Conservation (phyloP, 169 alveolate genomes). For the Pseudocohnilembus persalinus region DNA sequence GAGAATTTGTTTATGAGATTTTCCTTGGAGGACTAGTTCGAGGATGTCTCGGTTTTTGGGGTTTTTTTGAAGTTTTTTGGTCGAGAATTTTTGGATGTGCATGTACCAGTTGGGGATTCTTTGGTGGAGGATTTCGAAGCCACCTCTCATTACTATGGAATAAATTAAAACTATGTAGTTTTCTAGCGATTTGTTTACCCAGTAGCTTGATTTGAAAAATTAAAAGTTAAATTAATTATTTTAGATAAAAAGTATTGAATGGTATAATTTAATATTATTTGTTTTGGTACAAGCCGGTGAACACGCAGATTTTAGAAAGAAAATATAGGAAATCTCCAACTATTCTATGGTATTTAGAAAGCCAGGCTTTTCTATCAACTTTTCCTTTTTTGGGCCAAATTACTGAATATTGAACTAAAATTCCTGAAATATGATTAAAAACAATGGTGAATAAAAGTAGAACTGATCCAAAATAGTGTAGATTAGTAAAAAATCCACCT, state of each 20-base stretch:
- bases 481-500: too few relatives aligned
- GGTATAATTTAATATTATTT: too few relatives aligned
- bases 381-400: not conserved
- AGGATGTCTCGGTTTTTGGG: not conserved
- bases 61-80: not conserved
- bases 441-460: not conserved
- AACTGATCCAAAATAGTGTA: not conserved
- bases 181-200: too few relatives aligned
- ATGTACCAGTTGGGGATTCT: too few relatives aligned
- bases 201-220: too few relatives aligned
- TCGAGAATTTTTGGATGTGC: not conserved
- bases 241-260: not conserved
- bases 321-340: not conserved
- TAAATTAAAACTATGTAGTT: too few relatives aligned
- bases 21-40: not conserved
- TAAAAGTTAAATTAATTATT: too few relatives aligned
- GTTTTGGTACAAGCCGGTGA: not conserved
- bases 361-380: not conserved
- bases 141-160: too few relatives aligned
- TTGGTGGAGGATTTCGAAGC: too few relatives aligned
- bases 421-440: not conserved
- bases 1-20: too few relatives aligned
- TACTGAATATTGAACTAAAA: not conserved
- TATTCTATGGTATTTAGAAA: not conserved
- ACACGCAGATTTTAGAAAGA: not conserved